Evolutionary conservation across 2,329 filamentous ascomycete species (phyloP).

Genomic region (Albifimbria verrucaria): DNA sequence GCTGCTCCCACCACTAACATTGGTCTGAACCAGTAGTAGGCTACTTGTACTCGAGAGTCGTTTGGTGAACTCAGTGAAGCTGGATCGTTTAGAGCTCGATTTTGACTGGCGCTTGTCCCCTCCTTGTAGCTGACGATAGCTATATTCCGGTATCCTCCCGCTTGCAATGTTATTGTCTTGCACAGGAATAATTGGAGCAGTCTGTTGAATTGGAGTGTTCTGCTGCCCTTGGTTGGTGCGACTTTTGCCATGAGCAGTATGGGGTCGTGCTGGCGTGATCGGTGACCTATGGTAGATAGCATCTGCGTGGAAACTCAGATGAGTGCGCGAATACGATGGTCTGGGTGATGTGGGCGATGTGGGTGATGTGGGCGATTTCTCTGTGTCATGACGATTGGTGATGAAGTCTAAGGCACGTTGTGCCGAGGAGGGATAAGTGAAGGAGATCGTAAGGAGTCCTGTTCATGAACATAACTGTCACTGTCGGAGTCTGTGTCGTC

Average conservation of each 20-base stretch:
- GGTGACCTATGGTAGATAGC: slow-evolving; percentile 12
- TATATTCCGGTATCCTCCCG: background rate
- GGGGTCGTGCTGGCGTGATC: slow-evolving; percentile 39
- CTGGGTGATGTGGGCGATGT: slow-evolving; percentile 29
- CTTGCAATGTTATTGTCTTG: background rate
- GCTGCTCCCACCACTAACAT: slow-evolving; percentile 46
- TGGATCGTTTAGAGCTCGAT: slow-evolving; percentile 55
- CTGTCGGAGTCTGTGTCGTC: slow-evolving; percentile 39
- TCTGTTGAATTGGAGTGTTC: background rate
- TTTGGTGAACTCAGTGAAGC: slow-evolving; percentile 60
- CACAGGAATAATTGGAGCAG: too few species aligned
- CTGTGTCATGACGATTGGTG: slow-evolving; percentile 37
- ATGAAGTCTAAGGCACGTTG: slow-evolving; percentile 51
- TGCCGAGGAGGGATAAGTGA: slow-evolving; percentile 42
- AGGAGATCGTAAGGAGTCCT: slow-evolving; percentile 18
- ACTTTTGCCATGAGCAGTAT: slow-evolving; percentile 49
- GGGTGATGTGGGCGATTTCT: slow-evolving; percentile 27
- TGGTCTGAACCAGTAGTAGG: slow-evolving; percentile 56
- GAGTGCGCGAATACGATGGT: slow-evolving; percentile 25
- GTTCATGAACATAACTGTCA: slow-evolving; percentile 33
- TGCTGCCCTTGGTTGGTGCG: slow-evolving; percentile 28
- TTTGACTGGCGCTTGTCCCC: slow-evolving; percentile 49
- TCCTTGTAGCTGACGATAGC: slow-evolving; percentile 4
- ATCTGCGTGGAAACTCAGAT: slow-evolving; percentile 28
- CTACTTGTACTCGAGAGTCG: slow-evolving; percentile 59